Evolutionary conservation across 495 filamentous ascomycete species (phyloP).

Genomic region (Neohortaea acidophila): DNA sequence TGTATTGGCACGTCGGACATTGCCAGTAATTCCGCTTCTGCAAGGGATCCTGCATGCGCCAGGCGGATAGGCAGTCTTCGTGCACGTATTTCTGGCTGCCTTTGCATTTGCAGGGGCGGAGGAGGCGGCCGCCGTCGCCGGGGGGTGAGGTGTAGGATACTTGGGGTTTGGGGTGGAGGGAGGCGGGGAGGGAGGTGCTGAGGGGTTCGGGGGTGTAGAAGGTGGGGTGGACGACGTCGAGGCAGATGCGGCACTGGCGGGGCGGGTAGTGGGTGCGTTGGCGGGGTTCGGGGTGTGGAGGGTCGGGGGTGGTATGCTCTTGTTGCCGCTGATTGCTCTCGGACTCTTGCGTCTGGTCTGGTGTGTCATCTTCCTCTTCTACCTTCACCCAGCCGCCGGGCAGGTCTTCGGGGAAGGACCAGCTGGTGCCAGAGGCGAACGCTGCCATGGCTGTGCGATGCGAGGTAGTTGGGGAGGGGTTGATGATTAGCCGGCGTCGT

Average conservation of each 20-base stretch:
- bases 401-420: constrained; percentile 13
- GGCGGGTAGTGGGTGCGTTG: constrained; percentile 38
- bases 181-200: constrained; percentile 32
- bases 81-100: constrained; percentile 89
- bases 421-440: constrained; percentile 6
- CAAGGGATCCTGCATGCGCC: constrained; percentile 60
- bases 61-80: constrained; percentile 76
- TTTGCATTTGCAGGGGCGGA: constrained; percentile 86
- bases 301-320: constrained; percentile 18
- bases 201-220: constrained; percentile 34
- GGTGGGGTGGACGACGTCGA: constrained; percentile 69
- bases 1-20: constrained; percentile 78
- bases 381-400: constrained; percentile 13
- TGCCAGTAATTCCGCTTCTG: constrained; percentile 62
- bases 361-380: constrained; percentile 8
- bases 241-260: constrained; percentile 80
- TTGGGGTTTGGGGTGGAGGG: constrained; percentile 46
- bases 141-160: constrained; percentile 56
- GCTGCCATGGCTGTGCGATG: constrained; percentile 9
- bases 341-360: neutral
- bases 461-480: neutral
- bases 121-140: constrained; percentile 55
- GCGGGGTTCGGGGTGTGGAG: neutral
- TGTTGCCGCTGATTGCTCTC: constrained; percentile 16
- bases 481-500: neutral